A percentile compares a stretch with the other conserved stretches of the same genome.
Evolutionary conservation across 495 filamentous ascomycete genomes (phyloP).

Genomic region (Amniculicola lignicola): DNA sequence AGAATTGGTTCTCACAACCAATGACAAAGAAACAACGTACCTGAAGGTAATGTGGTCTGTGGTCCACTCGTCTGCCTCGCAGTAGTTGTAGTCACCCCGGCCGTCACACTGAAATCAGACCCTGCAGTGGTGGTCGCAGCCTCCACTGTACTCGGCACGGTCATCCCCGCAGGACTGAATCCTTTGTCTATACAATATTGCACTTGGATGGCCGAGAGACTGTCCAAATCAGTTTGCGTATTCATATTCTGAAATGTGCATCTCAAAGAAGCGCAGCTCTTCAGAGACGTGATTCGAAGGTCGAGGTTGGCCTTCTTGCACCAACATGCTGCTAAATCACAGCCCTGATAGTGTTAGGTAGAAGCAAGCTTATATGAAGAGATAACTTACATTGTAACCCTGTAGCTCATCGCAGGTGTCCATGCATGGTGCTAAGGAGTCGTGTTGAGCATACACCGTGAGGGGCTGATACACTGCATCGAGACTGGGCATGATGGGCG

Average conservation of each 20-base stretch:
- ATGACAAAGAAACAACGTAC: not conserved
- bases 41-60: not conserved
- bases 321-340: constrained; percentile 14
- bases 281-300: constrained; percentile 1
- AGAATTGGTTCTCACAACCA: too few species aligned
- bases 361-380: not conserved
- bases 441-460: not conserved
- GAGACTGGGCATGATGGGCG: constrained; percentile 8
- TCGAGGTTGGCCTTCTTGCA: constrained; percentile 25
- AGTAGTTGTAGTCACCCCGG: not conserved
- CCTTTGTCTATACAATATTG: constrained; percentile 10
- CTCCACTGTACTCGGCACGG: constrained; percentile 4
- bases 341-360: constrained; percentile 4
- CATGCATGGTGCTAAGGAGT: constrained; percentile 19
- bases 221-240: constrained; percentile 8
- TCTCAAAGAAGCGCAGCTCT: constrained; percentile 1
- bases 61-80: not conserved
- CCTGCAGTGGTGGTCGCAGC: not conserved
- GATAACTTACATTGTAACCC: constrained; percentile 10
- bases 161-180: constrained; percentile 5
- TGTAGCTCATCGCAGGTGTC: constrained; percentile 2
- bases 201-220: constrained; percentile 14
- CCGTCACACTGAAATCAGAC: not conserved
- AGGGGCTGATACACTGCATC: constrained; percentile 5
- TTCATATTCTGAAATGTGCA: constrained; percentile 23